Conservation (phyloP, 1,284 basidiomycete species). For the Tetrapyrgos nigripes region DNA sequence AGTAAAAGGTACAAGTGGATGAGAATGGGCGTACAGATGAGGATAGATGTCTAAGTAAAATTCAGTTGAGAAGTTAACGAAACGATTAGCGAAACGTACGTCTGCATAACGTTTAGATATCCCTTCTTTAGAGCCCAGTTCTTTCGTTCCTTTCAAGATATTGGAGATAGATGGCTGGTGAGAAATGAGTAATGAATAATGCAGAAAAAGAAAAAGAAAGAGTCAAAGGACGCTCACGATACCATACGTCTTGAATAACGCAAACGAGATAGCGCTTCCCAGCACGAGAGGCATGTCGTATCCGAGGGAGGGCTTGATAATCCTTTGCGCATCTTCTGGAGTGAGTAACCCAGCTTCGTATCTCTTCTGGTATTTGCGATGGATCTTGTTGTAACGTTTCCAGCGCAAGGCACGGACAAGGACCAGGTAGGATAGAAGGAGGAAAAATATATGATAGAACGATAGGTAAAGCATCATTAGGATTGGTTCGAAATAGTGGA, state of each 20-base stretch:
- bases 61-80: not conserved
- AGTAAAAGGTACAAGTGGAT: not conserved
- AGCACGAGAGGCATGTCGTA: conserved; percentile 52
- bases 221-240: conserved; percentile 41
- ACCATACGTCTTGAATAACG: conserved; percentile 55
- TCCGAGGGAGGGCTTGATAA: conserved; percentile 36
- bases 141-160: conserved; percentile 38
- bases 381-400: conserved; percentile 19
- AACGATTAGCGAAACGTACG: conserved; percentile 33
- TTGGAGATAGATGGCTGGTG: conserved; percentile 50
- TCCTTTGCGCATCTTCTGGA: conserved; percentile 49
- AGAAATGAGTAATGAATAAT: not conserved
- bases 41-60: conserved; percentile 44
- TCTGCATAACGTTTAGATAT: conserved; percentile 51
- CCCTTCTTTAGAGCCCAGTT: conserved; percentile 39
- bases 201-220: not conserved
- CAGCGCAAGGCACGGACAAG: conserved; percentile 22
- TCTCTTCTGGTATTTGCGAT: conserved; percentile 36
- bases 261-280: conserved; percentile 46
- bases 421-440: not conserved
- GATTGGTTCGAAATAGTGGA: too few species aligned
- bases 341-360: conserved; percentile 40
- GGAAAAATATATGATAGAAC: too few species aligned
- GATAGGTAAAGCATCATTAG: too few species aligned
- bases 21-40: conserved; percentile 37